Evolutionary conservation across 2,329 filamentous ascomycete genomes (phyloP).

Genomic region (Raffaelea arxii): DNA sequence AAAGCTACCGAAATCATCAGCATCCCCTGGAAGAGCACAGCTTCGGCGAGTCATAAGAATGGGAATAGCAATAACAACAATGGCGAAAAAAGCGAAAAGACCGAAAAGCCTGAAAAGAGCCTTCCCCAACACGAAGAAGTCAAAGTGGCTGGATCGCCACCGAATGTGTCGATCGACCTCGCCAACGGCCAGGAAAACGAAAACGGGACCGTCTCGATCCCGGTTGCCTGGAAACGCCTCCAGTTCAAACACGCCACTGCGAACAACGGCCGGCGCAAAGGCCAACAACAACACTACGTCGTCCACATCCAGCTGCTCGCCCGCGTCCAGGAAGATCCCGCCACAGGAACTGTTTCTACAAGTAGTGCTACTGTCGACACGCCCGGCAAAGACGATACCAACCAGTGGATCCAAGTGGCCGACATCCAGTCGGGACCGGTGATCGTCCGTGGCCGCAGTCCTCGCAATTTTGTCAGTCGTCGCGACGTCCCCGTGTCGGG

Average conservation of each 20-base stretch:
- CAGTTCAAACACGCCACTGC: constrained; percentile 96
- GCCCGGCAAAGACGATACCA: constrained; percentile 44
- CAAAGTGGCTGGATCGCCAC: constrained; percentile 41
- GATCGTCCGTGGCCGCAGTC: constrained; percentile 86
- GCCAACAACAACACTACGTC: constrained; percentile 89
- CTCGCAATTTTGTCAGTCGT: constrained; percentile 84
- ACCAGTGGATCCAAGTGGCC: constrained; percentile 64
- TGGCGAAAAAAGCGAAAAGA: constrained; percentile 22
- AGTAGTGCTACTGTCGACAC: neutral
- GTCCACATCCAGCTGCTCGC: constrained; percentile 70
- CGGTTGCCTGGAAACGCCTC: constrained; percentile 85
- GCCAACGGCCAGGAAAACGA: constrained; percentile 59
- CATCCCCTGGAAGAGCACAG: constrained; percentile 84
- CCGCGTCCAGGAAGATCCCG: constrained; percentile 28
- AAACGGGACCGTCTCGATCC: constrained; percentile 61
- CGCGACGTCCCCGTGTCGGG: constrained; percentile 70
- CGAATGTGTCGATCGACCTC: constrained; percentile 45
- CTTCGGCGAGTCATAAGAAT: constrained; percentile 26
- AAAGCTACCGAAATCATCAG: constrained; percentile 91
- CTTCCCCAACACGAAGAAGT: no score
- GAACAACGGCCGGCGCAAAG: constrained; percentile 89
- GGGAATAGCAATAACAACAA: constrained; percentile 12
- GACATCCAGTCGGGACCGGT: constrained; percentile 89
- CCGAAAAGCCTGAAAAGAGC: constrained; percentile 12
- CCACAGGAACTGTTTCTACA: neutral